Evolutionary conservation across 495 filamentous ascomycete species (phyloP), one percentile per base, ranked within the genome.

Genomic region (Tricharina praecox): DNA sequence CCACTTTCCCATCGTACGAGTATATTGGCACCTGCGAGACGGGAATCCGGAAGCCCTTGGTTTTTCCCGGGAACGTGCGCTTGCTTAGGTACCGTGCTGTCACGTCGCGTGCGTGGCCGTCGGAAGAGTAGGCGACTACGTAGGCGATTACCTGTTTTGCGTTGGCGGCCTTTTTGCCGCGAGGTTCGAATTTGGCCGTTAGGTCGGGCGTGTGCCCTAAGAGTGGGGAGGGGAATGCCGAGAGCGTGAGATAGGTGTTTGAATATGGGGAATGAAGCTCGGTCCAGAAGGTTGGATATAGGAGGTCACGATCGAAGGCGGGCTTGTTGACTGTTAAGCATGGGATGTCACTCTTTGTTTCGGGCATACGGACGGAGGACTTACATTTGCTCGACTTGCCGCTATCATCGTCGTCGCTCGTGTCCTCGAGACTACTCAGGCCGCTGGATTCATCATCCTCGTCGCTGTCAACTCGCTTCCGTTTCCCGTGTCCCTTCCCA

Each of bases 91-190:
- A 96, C 11, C 88, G 76, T 3, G 85, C 80, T 0, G 90, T 96
- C 30, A 99, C 82, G 57, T 96, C 90, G 64, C 95, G 96, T 8
- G 85, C 92, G 0, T 85, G 85, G 10, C 81, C 82, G 58, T 96
- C 85, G 8, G 75, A 55, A 1, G 84, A 85, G 65, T 82, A 85
- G 0, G 78, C 86, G 9, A 99, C 68, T n/a, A 92, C 73, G 51
- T 99, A 99, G 44, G 82, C 78, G 47, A 94, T 85, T 11, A 92
- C 76, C 62, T 95, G 88, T 55, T 86, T 93, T 3, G 81, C 76
- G 50, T 78, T 80, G 21, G 88, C 81, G 0, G 86, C 82, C 57
- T 78, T 82, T 36, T 68, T 70, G 1, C 88, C 85, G 23, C 85
- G 78, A 10, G 85, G 81, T 53, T 94, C 85, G 39, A 96, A 83